phyloP scores from a whole-genome alignment of 2,329 filamentous ascomycete species.

The Hymenoscyphus infarciens region DNA sequence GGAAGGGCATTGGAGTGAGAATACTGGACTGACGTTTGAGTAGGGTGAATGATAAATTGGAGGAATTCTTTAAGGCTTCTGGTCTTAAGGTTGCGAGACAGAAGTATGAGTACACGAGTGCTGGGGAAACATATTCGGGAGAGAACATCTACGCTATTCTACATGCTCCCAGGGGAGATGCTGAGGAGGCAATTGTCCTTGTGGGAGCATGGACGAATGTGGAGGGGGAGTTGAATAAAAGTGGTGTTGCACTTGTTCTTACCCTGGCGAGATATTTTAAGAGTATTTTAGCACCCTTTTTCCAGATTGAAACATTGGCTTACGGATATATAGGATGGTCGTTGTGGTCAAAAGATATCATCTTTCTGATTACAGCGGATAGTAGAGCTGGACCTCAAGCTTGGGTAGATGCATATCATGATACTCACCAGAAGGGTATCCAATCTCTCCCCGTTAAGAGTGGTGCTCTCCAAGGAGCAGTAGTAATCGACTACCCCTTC shows the following conservation, averaged over 20 bases:
- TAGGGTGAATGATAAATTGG: conserved; percentile 67
- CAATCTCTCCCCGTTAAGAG: conserved; percentile 82
- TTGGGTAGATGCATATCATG: conserved; percentile 97
- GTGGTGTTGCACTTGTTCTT: conserved; percentile 80
- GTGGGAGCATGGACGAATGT: conserved; percentile 86
- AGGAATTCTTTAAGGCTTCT: conserved; percentile 69
- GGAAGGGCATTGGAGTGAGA: not conserved
- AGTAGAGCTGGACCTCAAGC: conserved; percentile 88
- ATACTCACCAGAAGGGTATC: conserved; percentile 72
- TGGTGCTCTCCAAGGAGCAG: conserved; percentile 84
- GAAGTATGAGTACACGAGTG: conserved; percentile 79
- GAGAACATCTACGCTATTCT: conserved; percentile 94
- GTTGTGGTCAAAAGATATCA: conserved; percentile 98
- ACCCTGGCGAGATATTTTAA: conserved; percentile 94
- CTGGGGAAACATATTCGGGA: conserved; percentile 69
- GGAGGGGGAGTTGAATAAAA: conserved; percentile 73
- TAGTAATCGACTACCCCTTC: conserved; percentile 90
- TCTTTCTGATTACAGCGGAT: conserved; percentile 84
- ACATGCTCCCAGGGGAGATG: conserved; percentile 89
- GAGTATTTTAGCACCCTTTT: conserved; percentile 43
- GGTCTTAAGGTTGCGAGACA: conserved; percentile 87
- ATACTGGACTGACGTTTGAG: conserved; percentile 2
- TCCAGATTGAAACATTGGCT: not conserved
- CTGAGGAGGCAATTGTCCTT: conserved; percentile 93
- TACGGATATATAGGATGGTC: conserved; percentile 67